Evolutionary conservation across 1,284 basidiomycete genomes (phyloP).

Genomic region (Malassezia psittaci): DNA sequence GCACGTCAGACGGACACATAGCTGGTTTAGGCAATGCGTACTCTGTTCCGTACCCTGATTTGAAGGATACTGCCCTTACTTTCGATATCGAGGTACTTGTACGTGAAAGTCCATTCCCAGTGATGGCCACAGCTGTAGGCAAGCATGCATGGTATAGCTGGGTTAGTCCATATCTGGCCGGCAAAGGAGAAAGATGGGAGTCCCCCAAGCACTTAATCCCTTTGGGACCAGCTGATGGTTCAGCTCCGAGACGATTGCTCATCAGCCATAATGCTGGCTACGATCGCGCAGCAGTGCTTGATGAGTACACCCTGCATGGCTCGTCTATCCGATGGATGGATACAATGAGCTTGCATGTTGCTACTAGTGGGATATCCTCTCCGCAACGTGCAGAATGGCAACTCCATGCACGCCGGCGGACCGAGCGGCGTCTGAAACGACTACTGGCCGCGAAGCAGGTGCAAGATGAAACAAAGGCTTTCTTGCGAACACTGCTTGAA

Average conservation of each 20-base stretch:
- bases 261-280: conserved; percentile 94
- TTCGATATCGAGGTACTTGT: conserved; percentile 96
- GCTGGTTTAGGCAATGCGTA: conserved; percentile 29
- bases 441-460: conserved; percentile 31
- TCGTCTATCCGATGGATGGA: conserved; percentile 77
- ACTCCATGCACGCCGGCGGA: conserved; percentile 60
- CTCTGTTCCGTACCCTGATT: conserved; percentile 45
- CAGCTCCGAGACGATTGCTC: conserved; percentile 56
- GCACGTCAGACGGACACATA: conserved; percentile 23
- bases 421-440: conserved; percentile 53
- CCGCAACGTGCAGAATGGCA: conserved; percentile 89
- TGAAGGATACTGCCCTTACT: conserved; percentile 63
- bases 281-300: conserved; percentile 70
- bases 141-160: conserved; percentile 84
- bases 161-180: conserved; percentile 85
- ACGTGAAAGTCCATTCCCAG: conserved; percentile 64
- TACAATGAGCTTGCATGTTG: conserved; percentile 89
- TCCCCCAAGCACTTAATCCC: conserved; percentile 67
- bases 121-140: conserved; percentile 83
- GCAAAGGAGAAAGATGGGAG: conserved; percentile 52
- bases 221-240: conserved; percentile 50
- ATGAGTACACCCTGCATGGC: conserved; percentile 69
- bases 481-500: conserved; percentile 2
- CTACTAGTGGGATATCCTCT: conserved; percentile 85
- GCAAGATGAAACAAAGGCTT: conserved; percentile 41